Evolutionary conservation across 371 early-diverging fungal genomes (phyloP).

Genomic region (Apophysomyces variabilis): DNA sequence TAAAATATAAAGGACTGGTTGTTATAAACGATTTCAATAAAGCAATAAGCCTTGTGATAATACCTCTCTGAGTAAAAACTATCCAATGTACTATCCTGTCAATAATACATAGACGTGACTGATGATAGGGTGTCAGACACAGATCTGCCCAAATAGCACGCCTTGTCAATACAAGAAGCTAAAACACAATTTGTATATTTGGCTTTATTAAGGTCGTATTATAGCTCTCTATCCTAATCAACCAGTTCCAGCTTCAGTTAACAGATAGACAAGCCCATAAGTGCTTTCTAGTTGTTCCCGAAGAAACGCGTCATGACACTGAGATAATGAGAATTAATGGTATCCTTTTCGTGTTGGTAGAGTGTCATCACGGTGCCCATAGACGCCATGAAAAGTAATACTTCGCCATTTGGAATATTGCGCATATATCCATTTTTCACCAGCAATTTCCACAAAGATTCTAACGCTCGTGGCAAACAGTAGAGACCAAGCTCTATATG

Average conservation of each 20-base stretch:
- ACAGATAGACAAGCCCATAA: neutral
- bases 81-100: too few relatives aligned
- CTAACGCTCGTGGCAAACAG: conserved; percentile 80
- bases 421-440: conserved; percentile 50
- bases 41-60: too few relatives aligned
- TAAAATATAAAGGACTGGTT: too few relatives aligned
- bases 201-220: too few relatives aligned
- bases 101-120: too few relatives aligned
- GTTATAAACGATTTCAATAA: too few relatives aligned
- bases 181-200: too few relatives aligned
- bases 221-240: neutral
- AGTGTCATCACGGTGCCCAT: conserved; percentile 85
- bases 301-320: conserved; percentile 83
- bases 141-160: too few relatives aligned
- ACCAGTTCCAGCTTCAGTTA: neutral
- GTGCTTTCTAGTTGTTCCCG: conserved; percentile 69
- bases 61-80: too few relatives aligned
- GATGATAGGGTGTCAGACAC: too few relatives aligned
- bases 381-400: conserved; percentile 69
- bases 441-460: conserved; percentile 70
- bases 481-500: conserved; percentile 80
- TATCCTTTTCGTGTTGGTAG: conserved; percentile 79
- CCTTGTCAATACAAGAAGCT: too few relatives aligned
- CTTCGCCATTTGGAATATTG: conserved; percentile 59
- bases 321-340: conserved; percentile 74